Base-by-base conservation (phyloP, 78 protist species). In the Acrasis kona region DNA sequence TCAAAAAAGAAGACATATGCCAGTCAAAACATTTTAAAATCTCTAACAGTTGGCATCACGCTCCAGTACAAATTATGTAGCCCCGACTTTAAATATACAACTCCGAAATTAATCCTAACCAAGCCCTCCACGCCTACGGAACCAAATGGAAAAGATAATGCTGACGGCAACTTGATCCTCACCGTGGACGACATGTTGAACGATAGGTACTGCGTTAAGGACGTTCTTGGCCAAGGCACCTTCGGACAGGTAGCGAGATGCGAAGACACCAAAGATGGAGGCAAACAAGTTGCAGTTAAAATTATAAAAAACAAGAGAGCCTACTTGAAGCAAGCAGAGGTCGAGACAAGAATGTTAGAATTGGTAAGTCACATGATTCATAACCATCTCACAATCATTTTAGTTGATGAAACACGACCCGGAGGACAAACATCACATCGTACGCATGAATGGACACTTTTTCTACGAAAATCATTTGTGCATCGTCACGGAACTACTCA, bases 171-270 rank as follows among this genome's bases (percentile, higher is more conserved):
- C 19, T 50, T 50, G 19, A 50, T 50, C 19, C 19, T 50, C 34
- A n/a, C 61, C 19, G 61, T 50, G 19, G 19, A 50, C 19, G 61
- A 50, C 19, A 50, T 50, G 19, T 50, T 50, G 19, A n/a, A 50
- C 19, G 19, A 50, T 50, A 50, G 19, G 19, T 50, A 50, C 61
- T n/a, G 19, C 19, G 61, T 50, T 50, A 19, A 50, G 19, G 61
- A 50, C 61, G 35, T 41, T 30, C 65, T 88, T 10, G 96, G 96
- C 0, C 65, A 76, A 30, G 96, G 96, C 1, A 39, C 87, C 7
- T 91, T 91, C 37, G 96, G 96, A 31, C 87, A 84, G 39, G 94
- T 87, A 31, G 41, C 65, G 34, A 82, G 39, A 5, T 3, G 77
- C 19, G 0, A 69, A 40, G 90, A 89, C 71, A 75, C 82, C 72